Evolutionary conservation across 768 basidiomycete genomes (phyloP), one percentile per base, ranked within the genome.

Genomic region (Trametes villosa): DNA sequence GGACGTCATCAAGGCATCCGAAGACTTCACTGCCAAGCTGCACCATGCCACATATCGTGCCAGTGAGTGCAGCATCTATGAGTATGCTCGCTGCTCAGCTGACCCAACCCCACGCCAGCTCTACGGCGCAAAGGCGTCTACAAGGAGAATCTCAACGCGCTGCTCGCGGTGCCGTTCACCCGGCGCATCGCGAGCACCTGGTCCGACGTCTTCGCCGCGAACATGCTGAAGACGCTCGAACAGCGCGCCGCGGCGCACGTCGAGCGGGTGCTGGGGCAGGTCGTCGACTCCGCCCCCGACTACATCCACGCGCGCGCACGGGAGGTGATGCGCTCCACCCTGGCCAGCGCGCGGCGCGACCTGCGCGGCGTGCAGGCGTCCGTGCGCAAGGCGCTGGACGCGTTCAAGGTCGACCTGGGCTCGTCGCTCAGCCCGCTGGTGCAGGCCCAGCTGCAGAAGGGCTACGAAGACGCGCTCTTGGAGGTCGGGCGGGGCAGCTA

Each of bases 401-500:
- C 42, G 29, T 24, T 20, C 53, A 42, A 74, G 70, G 67, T 65
- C 45, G 2, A 29, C 45, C 26, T 60, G 20, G 24, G 44, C 7
- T 30, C 18, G 8, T 46, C 20, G 18, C 18, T 86, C 60, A 76
- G 82, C 12, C 84, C 84, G n/a, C 79, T 83, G 65, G 77, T 86
- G n/a, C 81, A 83, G 59, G 68, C 66, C 7, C 77, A 82, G 62
- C 74, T 86, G 11, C 27, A 72, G 12, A 77, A 79, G 5, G 83
- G 81, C 0, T 87, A 87, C 64, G 70, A 80, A 51, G 70, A 56
- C 2, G 84, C 85, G 0, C 79, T 83, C 78, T 69, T 76, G 52
- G 82, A 86, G 62, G 67, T 75, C 44, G 86, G 85, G 2, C 73
- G 30, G 29, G 86, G 85, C 15, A 82, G 81, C 53, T 83, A 86